Percentiles rank a stretch among this genome's conserved stretches.
phyloP scores from a whole-genome alignment of 1,284 basidiomycete species.

The Marasmius fiardii region DNA sequence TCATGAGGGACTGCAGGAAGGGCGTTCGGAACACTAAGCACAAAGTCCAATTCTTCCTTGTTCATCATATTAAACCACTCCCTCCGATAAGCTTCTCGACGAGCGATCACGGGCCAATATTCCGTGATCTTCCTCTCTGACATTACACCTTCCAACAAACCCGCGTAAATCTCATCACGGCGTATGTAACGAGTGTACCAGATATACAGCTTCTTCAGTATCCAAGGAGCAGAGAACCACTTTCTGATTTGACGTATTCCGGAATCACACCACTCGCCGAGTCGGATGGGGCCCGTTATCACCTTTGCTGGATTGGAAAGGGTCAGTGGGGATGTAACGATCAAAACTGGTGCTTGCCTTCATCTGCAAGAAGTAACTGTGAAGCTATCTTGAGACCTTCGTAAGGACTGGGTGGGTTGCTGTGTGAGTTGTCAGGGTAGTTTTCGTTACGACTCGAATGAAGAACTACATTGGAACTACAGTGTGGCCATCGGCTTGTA shows the following conservation, averaged over 20 bases:
- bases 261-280: constrained; percentile 41
- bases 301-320: constrained; percentile 27
- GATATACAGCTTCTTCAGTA: constrained; percentile 33
- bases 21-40: constrained; percentile 58
- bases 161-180: constrained; percentile 35
- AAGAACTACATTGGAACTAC: constrained; percentile 43
- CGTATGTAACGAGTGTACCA: constrained; percentile 35
- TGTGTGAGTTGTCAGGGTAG: constrained; percentile 13
- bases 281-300: constrained; percentile 26
- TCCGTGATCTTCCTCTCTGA: constrained; percentile 39
- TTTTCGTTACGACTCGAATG: neutral
- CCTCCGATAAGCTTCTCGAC: constrained; percentile 38
- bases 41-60: constrained; percentile 49
- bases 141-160: constrained; percentile 34
- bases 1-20: constrained; percentile 51
- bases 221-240: constrained; percentile 26
- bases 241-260: constrained; percentile 31
- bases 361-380: constrained; percentile 36
- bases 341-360: constrained; percentile 22
- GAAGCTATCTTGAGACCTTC: constrained; percentile 37
- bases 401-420: constrained; percentile 31
- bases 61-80: constrained; percentile 53
- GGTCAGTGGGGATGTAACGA: neutral
- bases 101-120: constrained; percentile 39
- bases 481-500: constrained; percentile 48